Evolutionary conservation across 208 protist species (phyloP).

Genomic region (Strigomonas culicis): DNA sequence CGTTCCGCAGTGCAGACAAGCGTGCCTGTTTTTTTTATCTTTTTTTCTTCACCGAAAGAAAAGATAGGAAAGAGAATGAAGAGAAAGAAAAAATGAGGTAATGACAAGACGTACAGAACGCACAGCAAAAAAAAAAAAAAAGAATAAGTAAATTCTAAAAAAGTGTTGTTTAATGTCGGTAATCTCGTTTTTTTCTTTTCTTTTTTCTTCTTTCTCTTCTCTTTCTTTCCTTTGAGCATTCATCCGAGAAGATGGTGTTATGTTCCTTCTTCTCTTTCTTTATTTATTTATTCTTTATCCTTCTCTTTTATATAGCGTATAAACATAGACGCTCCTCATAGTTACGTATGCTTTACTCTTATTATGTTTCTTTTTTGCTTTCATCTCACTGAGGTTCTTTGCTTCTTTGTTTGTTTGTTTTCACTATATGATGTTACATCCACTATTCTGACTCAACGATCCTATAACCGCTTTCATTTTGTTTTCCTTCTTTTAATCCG

Average conservation of each 20-base stretch:
- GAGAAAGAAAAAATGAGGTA: neutral
- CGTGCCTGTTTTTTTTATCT: constrained; percentile 3
- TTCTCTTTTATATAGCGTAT: neutral
- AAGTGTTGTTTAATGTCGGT: neutral
- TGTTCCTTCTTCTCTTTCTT: neutral
- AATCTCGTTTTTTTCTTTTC: neutral
- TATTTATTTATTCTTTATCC: neutral
- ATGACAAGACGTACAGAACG: neutral
- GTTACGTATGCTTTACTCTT: no score
- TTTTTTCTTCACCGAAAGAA: neutral
- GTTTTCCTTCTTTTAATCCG: neutral
- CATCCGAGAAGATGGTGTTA: neutral
- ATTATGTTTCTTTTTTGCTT: no score
- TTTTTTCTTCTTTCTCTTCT: constrained; percentile 1
- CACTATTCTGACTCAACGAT: neutral
- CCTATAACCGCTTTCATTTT: neutral
- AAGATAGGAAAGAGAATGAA: neutral
- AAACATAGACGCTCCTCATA: neutral
- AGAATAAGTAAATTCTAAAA: neutral
- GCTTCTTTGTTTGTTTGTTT: no score
- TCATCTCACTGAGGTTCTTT: no score
- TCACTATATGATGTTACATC: no score
- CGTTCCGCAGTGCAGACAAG: no score
- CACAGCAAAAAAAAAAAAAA: constrained; percentile 5
- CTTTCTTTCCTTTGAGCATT: neutral